Evolutionary conservation across 306 rosid species (phyloP), one percentile per base, ranked within the genome.

Genomic region (Amphicarpaea edgeworthii): DNA sequence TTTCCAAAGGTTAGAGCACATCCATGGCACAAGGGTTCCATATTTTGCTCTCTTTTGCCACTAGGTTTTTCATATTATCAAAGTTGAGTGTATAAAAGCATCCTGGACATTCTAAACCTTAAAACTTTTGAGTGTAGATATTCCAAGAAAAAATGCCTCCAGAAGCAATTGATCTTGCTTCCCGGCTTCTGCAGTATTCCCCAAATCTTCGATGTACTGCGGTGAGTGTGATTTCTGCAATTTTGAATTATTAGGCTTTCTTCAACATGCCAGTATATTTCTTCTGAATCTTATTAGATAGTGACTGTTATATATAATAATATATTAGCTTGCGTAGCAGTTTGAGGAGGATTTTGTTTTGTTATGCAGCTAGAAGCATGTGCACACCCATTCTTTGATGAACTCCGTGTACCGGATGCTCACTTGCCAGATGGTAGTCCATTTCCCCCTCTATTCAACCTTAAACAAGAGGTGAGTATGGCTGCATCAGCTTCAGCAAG

Each of bases 171-270:
- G 95, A 91, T 82, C 84, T 91, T 75, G 88, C 95, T 59, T 83
- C 97, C 58, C 82, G 93, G 53, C 85, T 91, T 76, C 84, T 89
- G 79, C 97, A 89, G 63, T 91, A 91, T 75, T 91, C 97, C 14
- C 97, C 97, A 16, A 88, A 87, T 64, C 93, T 89, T 73, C 91
- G 95, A 20, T 91, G 95, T 75, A 86, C 90, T 14, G 97, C 95
- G 0, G 97, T 91, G 83, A 86, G 97, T 88, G 63, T 77, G 57
- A 60, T 41, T 59, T 17, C 63, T 46, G 24, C 51, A 62, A 46
- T 20, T 61, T 12, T 75, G 63, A 62, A 20, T 57, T 46, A 21
- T 69, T 59, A 58, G 26, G 21, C 20, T 7, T 68, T 12, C 17
- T 55, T 30, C 28, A 14, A 7, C 4, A 1, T 30, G n/a, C 71